Percentiles rank a stretch among this genome's conserved stretches.
Conservation (phyloP, 805 yeast species). For the Metschnikowia kofuensis region DNA sequence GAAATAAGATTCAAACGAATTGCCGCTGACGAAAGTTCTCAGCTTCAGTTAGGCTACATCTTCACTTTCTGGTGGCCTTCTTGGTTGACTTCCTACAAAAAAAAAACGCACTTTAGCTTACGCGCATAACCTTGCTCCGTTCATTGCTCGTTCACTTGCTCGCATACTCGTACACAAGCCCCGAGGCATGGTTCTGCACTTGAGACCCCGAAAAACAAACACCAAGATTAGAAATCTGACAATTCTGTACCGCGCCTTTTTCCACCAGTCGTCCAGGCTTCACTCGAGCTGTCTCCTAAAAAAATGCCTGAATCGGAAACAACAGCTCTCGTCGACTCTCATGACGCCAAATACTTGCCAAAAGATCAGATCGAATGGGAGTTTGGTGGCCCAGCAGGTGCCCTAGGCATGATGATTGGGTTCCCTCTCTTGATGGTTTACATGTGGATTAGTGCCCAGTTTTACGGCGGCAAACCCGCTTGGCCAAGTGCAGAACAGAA, state of each 20-base stretch:
- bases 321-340: constrained; percentile 7
- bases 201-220: neutral
- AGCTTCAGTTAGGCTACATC: too few relatives aligned
- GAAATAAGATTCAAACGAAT: too few relatives aligned
- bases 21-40: too few relatives aligned
- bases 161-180: neutral
- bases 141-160: neutral
- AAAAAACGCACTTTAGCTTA: too few relatives aligned
- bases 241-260: neutral
- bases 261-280: neutral
- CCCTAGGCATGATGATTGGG: constrained; percentile 84
- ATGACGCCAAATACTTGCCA: constrained; percentile 27
- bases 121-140: too few relatives aligned
- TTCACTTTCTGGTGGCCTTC: too few relatives aligned
- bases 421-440: constrained; percentile 94
- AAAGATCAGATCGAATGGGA: constrained; percentile 69
- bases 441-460: constrained; percentile 89
- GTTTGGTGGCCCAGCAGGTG: constrained; percentile 93
- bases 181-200: neutral
- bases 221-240: neutral
- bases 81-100: too few relatives aligned
- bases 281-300: neutral
- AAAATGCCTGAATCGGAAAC: constrained; percentile 6
- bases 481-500: constrained; percentile 58
- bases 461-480: constrained; percentile 72